These are phyloP conservation scores for Hirschioporus abietinus DNA, from an alignment of 768 basidiomycete species.

Conservation along the genomic window DNA sequence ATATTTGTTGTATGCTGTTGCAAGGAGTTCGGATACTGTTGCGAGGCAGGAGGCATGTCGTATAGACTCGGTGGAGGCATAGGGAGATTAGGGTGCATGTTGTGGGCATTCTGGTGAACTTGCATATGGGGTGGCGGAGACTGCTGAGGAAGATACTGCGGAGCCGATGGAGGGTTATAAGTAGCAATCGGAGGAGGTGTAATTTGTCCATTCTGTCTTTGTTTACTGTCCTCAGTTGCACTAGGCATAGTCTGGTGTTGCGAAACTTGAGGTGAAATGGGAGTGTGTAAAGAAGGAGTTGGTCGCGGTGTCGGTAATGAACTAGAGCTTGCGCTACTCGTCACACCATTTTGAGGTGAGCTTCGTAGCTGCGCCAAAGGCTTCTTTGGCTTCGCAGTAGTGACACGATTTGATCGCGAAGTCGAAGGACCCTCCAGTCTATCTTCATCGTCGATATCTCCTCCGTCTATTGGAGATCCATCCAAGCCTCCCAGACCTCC, in stretches of 20 bases:
- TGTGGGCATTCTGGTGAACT: neutral
- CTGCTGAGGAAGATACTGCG: neutral
- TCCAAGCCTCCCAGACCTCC: conserved; percentile 21
- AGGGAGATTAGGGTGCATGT: neutral
- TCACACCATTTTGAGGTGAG: neutral
- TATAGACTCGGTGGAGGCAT: neutral
- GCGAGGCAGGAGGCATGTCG: neutral
- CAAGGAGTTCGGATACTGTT: neutral
- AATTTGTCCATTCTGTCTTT: neutral
- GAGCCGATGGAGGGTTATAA: neutral
- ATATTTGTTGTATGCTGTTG: neutral
- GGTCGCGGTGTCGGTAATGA: conserved; percentile 57
- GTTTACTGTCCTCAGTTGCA: neutral
- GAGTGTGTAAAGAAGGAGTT: conserved; percentile 31
- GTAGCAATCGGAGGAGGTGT: neutral
- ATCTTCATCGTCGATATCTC: conserved; percentile 35
- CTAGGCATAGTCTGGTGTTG: neutral
- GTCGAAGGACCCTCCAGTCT: conserved; percentile 15
- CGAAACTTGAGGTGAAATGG: conserved; percentile 11
- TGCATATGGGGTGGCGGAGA: neutral
- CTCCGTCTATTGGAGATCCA: conserved; percentile 29
- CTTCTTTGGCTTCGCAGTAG: neutral
- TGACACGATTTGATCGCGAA: neutral
- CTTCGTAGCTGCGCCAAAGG: neutral
- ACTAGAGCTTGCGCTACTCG: conserved; percentile 21